Base-by-base conservation (phyloP, 768 basidiomycete species). In the Psilocybe sp. region DNA sequence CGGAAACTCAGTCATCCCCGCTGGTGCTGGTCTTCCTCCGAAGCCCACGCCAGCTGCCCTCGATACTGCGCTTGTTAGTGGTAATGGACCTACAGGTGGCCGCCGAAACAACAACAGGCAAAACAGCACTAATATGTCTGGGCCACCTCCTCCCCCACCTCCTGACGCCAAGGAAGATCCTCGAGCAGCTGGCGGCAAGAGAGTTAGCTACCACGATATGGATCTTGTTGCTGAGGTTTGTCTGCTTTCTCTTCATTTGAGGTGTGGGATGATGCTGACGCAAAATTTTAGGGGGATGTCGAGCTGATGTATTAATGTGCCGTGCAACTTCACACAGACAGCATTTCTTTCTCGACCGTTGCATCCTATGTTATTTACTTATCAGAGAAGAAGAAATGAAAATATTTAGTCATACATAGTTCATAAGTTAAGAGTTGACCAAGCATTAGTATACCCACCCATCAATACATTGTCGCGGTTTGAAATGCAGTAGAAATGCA, bases 161-260 rank as follows among this genome's bases (percentile, higher is more conserved):
- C 84, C 89, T 47, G 89, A 93, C 68, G 89, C 85, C 28, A 92
- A 90, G 69, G 90, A 93, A 67, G 95, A 98, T 66, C 95, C 95
- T 38, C 77, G 95, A 36, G 91, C 95, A 23, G 87, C 89, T 31
- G 89, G 85, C 32, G 91, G 91, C 40, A 88, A 85, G 69, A 82
- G 90, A 67, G 84, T 98, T 48, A 93, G 90, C 70, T 98, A 98
- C 64, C 86, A 92, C 64, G 95, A 98, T 69, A 90, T 97, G 85
- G 95, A 98, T 73, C 73, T 89, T 65, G 90, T 92, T 57, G 89
- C 92, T 23, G 89, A 89, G 76, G 84, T 78, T 47, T 54, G 70
- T 66, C 12, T 39, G 39, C 60, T 58, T 37, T 40, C 34, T 53
- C 50, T 49, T 50, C 53, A 47, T 47, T 41, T 45, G n/a, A 42